Evolutionary conservation across 495 filamentous ascomycete genomes (phyloP), one percentile per base, ranked within the genome.

Genomic region (Hypoxylon crocopeplum): DNA sequence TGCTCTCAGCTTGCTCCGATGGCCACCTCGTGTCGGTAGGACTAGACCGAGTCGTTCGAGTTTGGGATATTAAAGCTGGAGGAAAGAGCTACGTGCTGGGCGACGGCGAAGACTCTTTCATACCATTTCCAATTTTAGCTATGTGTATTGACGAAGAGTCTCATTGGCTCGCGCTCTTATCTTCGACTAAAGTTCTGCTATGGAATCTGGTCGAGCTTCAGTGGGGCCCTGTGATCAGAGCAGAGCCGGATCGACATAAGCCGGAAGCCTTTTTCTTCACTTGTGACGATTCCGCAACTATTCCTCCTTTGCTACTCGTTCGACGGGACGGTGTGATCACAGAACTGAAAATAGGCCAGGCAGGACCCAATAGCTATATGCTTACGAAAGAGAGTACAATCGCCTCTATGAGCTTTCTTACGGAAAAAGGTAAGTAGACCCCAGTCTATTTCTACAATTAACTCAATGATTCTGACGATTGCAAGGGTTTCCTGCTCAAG

Each of bases 21-120:
- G 86, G 87, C 4, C 72, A 85, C 30, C 65, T 90, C 15, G 83
- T 84, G n/a, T 87, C 86, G 4, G 76, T 89, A 33, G 85, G 84
- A 0, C 70, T 90, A 5, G 88, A 91, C 59, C 75, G 87, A 46
- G 69, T 74, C 10, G 82, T 88, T 17, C 77, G 81, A 22, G 69
- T 90, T 0, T 86, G 85, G 81, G 73, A 86, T 65, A 61, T 86
- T 11, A 82, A 77, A 32, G 50, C 65, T 19, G 69, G 75, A n/a
- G 52, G 70, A 0, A 67, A 59, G 3, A 74, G 61, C 29, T 71
- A 73, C 41, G 59, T 81, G 0, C 42, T 78, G 19, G 70, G 69
- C 19, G 74, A 80, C 48, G 56, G 69, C 6, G 71, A 76, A 20
- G 67, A 66, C 29, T 64, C 69, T 3, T 33, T 52, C 1, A 57